Percentiles rank a stretch among this genome's conserved stretches.
Conservation (phyloP, 2,329 filamentous ascomycete genomes). For the Calycina marina region DNA sequence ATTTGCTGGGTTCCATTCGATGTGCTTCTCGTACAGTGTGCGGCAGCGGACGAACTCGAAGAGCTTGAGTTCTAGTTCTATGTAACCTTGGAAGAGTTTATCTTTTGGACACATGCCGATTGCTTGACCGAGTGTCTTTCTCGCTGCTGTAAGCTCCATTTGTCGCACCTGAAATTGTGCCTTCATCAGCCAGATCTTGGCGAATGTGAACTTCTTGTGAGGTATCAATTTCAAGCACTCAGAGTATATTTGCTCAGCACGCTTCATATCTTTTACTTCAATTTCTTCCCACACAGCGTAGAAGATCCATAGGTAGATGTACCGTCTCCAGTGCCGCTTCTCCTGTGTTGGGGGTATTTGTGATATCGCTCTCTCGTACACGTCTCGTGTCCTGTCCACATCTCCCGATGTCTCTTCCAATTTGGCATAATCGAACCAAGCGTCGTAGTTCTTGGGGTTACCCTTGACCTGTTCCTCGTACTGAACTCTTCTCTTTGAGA, state of each 20-base stretch:
- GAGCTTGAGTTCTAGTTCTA: slow-evolving; percentile 81
- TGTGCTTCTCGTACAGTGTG: slow-evolving; percentile 83
- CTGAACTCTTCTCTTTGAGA: slow-evolving; percentile 83
- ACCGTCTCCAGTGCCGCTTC: slow-evolving; percentile 92
- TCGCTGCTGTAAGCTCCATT: slow-evolving; percentile 60
- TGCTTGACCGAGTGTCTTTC: slow-evolving; percentile 79
- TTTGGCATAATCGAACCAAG: slow-evolving; percentile 90
- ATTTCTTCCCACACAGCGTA: slow-evolving; percentile 94
- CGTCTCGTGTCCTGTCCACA: slow-evolving; percentile 69
- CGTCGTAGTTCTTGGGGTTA: slow-evolving; percentile 92
- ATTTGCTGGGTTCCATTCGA: slow-evolving; percentile 83
- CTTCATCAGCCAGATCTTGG: slow-evolving; percentile 89
- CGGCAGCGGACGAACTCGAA: slow-evolving; percentile 90
- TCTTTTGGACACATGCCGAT: slow-evolving; percentile 95
- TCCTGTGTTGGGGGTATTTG: slow-evolving; percentile 91
- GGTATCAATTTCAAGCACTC: slow-evolving; percentile 79
- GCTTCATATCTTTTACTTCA: slow-evolving; percentile 61
- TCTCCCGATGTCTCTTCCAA: slow-evolving; percentile 80
- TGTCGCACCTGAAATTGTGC: slow-evolving; percentile 90
- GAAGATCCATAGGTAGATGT: slow-evolving; percentile 97
- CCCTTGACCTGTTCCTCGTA: slow-evolving; percentile 93
- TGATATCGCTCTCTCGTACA: slow-evolving; percentile 91
- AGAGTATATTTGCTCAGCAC: slow-evolving; percentile 80
- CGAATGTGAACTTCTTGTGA: slow-evolving; percentile 94
- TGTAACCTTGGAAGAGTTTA: slow-evolving; percentile 85